phyloP scores from a whole-genome alignment of 2,329 filamentous ascomycete species.

The Calonectria crousiana region DNA sequence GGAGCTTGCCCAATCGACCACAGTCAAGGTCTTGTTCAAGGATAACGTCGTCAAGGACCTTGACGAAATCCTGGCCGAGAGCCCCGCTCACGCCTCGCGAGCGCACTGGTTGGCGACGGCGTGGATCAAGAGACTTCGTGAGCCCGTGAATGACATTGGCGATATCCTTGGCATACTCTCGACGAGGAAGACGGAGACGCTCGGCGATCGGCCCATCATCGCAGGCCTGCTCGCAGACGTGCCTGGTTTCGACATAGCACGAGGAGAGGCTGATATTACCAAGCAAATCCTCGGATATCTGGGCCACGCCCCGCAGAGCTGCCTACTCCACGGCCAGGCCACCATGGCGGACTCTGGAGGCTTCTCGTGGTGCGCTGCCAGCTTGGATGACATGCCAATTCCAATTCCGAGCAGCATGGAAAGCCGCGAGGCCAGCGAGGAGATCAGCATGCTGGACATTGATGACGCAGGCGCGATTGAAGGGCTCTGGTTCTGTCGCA shows the following conservation, averaged over 20 bases:
- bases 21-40: background rate
- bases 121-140: background rate
- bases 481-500: background rate
- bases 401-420: background rate
- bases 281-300: background rate
- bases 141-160: background rate
- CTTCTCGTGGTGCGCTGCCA: background rate
- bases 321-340: background rate
- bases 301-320: background rate
- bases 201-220: background rate
- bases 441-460: background rate
- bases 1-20: background rate
- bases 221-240: background rate
- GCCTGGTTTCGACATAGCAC: background rate
- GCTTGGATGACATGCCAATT: background rate
- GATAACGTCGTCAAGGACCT: background rate
- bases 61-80: background rate
- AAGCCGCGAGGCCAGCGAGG: background rate
- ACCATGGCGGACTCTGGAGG: background rate
- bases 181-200: background rate
- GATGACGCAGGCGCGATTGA: background rate
- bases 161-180: background rate
- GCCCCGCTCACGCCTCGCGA: background rate
- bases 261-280: background rate
- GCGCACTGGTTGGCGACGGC: background rate